Evolutionary conservation across 2,329 filamentous ascomycete genomes (phyloP).

Genomic region (Ophiocordyceps robertsii): DNA sequence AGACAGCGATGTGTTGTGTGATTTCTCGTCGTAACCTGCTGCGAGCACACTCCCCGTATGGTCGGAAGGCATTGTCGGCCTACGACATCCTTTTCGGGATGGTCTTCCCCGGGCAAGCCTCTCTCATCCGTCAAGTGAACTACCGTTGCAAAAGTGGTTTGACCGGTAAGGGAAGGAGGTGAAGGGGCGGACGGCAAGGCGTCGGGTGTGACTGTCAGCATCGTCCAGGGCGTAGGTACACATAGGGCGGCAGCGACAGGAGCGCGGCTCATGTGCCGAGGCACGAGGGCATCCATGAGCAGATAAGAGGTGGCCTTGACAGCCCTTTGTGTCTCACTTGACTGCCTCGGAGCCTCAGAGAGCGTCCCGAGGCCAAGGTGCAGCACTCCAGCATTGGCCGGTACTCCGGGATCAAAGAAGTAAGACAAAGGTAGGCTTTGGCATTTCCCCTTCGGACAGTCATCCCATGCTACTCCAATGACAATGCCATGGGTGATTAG

Average conservation of each 20-base stretch:
- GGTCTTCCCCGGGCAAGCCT: not conserved
- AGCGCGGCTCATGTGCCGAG: not conserved
- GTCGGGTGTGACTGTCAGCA: not conserved
- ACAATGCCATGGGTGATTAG: no score
- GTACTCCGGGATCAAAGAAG: no score
- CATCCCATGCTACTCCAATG: no score
- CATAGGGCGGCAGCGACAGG: not conserved
- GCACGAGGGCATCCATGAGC: not conserved
- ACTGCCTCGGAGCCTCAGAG: not conserved
- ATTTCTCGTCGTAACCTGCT: not conserved
- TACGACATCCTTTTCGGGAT: not conserved
- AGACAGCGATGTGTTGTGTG: not conserved
- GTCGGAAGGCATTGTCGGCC: not conserved
- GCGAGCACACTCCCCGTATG: not conserved
- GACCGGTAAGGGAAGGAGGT: constrained; percentile 1
- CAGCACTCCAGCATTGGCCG: no score
- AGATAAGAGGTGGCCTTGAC: not conserved
- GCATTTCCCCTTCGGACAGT: no score
- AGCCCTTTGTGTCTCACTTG: not conserved
- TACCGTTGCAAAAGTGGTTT: not conserved
- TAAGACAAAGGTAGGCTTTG: no score
- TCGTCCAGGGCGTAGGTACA: not conserved
- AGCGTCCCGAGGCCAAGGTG: not conserved
- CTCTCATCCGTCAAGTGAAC: not conserved
- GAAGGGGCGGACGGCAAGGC: no score